phyloP scores from a whole-genome alignment of 495 filamentous ascomycete species.

The Sporormia fimetaria region DNA sequence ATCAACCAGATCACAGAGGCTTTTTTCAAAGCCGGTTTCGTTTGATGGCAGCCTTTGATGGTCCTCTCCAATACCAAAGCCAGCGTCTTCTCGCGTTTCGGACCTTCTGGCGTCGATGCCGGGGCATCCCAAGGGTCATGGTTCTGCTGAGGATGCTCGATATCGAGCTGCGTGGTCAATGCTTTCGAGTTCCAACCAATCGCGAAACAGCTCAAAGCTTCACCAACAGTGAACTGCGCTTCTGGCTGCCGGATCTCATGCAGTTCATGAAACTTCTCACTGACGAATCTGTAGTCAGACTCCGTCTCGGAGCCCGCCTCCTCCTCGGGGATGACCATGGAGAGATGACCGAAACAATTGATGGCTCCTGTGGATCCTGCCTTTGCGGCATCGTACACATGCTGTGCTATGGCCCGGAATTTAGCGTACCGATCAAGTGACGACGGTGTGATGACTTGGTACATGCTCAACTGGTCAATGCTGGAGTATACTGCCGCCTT shows the following conservation, averaged over 20 bases:
- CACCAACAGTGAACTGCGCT: conserved; percentile 77
- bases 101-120: conserved; percentile 12
- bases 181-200: conserved; percentile 67
- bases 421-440: conserved; percentile 31
- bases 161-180: conserved; percentile 47
- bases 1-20: conserved; percentile 89
- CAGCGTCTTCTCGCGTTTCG: conserved; percentile 39
- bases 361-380: conserved; percentile 75
- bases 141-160: conserved; percentile 38
- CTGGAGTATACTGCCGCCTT: conserved; percentile 51
- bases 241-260: conserved; percentile 77
- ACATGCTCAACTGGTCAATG: conserved; percentile 66
- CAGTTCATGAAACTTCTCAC: conserved; percentile 55
- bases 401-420: conserved; percentile 42
- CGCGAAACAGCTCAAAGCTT: conserved; percentile 65
- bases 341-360: conserved; percentile 54
- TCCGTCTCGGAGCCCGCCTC: conserved; percentile 23
- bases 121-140: conserved; percentile 15
- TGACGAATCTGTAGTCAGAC: conserved; percentile 36
- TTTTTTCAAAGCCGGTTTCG: conserved; percentile 77
- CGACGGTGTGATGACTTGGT: conserved; percentile 41
- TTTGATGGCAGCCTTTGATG: conserved; percentile 59
- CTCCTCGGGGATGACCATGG: conserved; percentile 43
- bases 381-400: conserved; percentile 55
- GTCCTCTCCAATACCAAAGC: conserved; percentile 51